Evolutionary conservation across 2,329 filamentous ascomycete species (phyloP).

Genomic region (Sclerotinia glacialis): DNA sequence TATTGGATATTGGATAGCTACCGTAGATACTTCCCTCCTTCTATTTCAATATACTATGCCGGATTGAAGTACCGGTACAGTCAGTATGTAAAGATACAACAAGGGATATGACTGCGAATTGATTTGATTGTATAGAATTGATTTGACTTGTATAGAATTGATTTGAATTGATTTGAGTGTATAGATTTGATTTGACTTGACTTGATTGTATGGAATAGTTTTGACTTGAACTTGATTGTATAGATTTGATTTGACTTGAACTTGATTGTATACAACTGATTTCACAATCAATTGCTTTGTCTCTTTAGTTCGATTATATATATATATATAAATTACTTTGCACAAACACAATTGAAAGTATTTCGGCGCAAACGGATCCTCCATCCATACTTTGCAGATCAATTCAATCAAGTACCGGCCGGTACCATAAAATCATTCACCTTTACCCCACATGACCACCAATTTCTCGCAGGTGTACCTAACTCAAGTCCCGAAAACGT

Average conservation of each 20-base stretch:
- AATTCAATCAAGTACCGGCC: background rate
- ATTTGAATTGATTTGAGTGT: no score
- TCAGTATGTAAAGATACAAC: background rate
- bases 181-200: no score
- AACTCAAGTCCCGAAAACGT: constrained; percentile 9
- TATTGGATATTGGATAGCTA: background rate
- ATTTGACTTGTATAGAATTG: no score
- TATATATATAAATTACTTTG: no score
- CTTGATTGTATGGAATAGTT: no score
- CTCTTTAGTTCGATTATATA: background rate
- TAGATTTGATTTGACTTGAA: no score
- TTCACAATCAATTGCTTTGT: background rate
- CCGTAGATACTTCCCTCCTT: no score
- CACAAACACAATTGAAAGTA: background rate
- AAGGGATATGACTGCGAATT: background rate
- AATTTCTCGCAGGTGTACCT: constrained; percentile 1
- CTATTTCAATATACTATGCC: background rate
- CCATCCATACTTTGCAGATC: background rate
- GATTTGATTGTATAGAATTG: no score
- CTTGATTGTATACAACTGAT: no score
- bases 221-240: no score
- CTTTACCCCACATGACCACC: constrained; percentile 14
- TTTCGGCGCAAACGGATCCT: background rate
- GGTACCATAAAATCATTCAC: background rate
- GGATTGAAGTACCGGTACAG: background rate